Base-by-base conservation (phyloP, 1,139 yeast genomes). In the Pichia terricola region DNA sequence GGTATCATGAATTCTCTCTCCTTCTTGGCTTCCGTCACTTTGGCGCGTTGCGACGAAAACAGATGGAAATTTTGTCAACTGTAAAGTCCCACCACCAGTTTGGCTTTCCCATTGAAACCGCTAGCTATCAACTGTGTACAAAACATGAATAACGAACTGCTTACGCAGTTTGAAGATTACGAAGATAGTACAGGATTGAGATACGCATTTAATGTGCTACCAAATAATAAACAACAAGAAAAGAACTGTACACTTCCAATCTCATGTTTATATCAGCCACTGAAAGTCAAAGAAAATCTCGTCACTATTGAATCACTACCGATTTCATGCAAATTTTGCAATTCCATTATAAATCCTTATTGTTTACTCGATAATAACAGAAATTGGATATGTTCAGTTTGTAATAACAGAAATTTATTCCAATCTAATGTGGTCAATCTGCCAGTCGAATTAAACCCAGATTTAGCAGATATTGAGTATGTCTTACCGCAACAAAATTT, bases 181-280 rank as follows among this genome's bases (percentile, higher is more conserved):
- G 98, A 91, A 65, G 97, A 91, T 61, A 64, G 67, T 47, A 94
- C 89, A 60, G 98, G 97, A 45, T 79, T 88, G 41, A 78, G 97
- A 54, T 77, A 85, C 62, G 76, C 96, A 27, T 91, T 97, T 96
- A 89, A 86, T 63, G 76, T 78, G 41, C 71, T 91, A 44, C 88
- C 91, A 11, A 66, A 76, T 35, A 70, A 81, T 10, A 72, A 72
- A 53, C 67, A 74, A 39, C 83, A 79, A 46, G 78, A 79, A 44
- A 69, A 74, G 30, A 62, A 81, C 40, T 70, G 77, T 42, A 71
- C 77, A 1, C 70, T 81, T 7, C 89, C 89, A 1, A 59, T 80
- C 45, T 81, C 83, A 0, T 69, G 83, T 32, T 56, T 81, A 48
- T 81, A 79, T 56, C 80, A 85, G 4, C 94, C 94, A 2, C 61